phyloP scores from a whole-genome alignment of 108 stramenopile genomes.

The Skeletonema grethae region DNA sequence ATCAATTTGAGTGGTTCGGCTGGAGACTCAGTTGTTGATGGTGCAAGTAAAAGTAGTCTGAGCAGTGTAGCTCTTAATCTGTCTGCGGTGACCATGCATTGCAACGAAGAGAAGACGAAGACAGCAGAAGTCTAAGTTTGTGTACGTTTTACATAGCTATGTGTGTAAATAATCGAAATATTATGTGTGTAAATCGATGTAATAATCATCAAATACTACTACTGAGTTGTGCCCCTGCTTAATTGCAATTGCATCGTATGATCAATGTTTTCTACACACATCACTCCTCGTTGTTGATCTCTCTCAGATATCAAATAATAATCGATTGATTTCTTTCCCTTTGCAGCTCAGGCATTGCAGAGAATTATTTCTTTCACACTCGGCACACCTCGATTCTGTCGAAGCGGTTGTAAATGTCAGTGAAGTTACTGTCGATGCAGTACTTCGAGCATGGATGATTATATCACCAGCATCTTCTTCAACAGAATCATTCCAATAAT shows the following conservation, averaged over 20 bases:
- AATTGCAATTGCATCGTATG: too few species aligned
- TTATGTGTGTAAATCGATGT: not conserved
- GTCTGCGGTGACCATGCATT: conserved; percentile 43
- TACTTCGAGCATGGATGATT: not conserved
- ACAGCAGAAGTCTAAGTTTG: not conserved
- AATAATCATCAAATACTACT: too few species aligned
- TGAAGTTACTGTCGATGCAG: not conserved
- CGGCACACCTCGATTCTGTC: not conserved
- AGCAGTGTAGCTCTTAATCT: conserved; percentile 40
- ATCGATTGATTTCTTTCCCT: not conserved
- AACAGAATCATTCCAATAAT: not conserved
- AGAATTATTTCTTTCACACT: not conserved
- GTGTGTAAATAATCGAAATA: not conserved
- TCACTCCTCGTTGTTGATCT: not conserved
- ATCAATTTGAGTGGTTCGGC: conserved; percentile 41
- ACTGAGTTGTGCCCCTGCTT: too few species aligned
- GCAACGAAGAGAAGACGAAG: conserved; percentile 15
- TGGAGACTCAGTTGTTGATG: conserved; percentile 19
- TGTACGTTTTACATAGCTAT: not conserved
- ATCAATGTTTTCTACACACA: too few species aligned
- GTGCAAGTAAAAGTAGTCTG: conserved; percentile 45
- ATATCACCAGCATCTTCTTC: not conserved
- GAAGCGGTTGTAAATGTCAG: not conserved
- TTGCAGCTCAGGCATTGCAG: not conserved
- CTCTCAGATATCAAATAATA: not conserved